Evolutionary conservation across 179 eudicot species (phyloP), one percentile per base, ranked within the genome.

Genomic region (Dionaea muscipula): DNA sequence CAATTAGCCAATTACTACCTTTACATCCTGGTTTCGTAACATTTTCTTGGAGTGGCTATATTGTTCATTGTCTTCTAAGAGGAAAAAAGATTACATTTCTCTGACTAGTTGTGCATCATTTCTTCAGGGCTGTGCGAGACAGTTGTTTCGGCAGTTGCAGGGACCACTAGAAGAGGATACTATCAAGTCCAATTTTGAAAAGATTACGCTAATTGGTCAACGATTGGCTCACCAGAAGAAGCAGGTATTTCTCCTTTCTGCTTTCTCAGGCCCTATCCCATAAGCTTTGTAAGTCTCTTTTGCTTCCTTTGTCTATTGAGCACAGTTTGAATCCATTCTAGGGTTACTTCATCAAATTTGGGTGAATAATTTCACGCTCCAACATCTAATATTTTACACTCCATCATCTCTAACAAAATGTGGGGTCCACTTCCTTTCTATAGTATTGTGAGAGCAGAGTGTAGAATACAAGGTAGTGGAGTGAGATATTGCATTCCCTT

Each of bases 81-180:
- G n/a, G 8, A 4, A 25, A 23, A 37, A 14, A 33, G 25, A 16
- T 14, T 56, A 19, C 31, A 26, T 39, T 47, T 41, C 47, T 47
- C 57, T 37, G 62, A 60, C 39, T n/a, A 54, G 16, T 43, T 52
- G 15, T 61, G 40, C 49, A 60, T 64, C 21, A 45, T 57, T 53
- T 56, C 53, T 51, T 15, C 80, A 93, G 99, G 99, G 99, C 12
- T 81, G 85, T 73, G 96, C 99, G 48, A 81, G 95, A 60, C 96
- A 85, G 62, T 76, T 93, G 72, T 93, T 93, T 75, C 96, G 82
- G 59, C 84, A 81, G 39, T 68, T 89, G 79, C 99, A 89, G 69
- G 94, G 87, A 48, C 96, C 96, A 19, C 76, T 83, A 73, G 96
- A 83, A 69, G 99, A 93, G 60, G 96, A 88, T 63, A 76, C 86